These are phyloP conservation scores for Moricandia arvensis DNA, from an alignment of 345 rosid genomes.

Conservation along the genomic window DNA sequence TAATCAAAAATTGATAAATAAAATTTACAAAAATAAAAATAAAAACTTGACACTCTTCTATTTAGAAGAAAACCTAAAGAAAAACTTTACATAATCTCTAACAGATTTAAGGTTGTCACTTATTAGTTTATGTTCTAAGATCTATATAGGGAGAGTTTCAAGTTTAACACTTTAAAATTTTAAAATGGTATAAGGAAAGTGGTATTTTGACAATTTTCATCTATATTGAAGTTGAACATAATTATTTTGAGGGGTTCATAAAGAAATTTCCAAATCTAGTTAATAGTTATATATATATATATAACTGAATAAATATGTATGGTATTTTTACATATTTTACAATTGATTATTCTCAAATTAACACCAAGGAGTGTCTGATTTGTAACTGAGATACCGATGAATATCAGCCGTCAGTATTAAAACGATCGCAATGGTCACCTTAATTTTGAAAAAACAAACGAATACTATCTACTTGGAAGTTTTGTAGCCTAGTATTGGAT, in stretches of 20 bases:
- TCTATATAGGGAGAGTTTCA: too few species aligned
- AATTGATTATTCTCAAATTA: not conserved
- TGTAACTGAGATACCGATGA: not conserved
- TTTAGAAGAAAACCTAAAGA: not conserved
- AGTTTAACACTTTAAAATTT: too few species aligned
- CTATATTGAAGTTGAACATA: not conserved
- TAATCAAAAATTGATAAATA: not conserved
- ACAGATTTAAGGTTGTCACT: not conserved
- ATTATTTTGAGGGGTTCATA: not conserved
- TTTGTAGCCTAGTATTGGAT: slow-evolving; percentile 33
- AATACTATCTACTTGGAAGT: slow-evolving; percentile 24
- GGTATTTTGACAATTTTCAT: too few species aligned
- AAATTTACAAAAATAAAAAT: not conserved
- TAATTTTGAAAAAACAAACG: not conserved
- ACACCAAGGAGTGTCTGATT: not conserved
- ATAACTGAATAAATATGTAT: not conserved
- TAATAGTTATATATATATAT: not conserved
- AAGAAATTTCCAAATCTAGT: not conserved
- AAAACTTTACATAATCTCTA: not conserved
- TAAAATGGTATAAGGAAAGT: too few species aligned
- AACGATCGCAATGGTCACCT: not conserved
- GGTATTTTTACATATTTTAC: not conserved
- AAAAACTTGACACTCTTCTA: too few species aligned
- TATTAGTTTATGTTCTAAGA: not conserved
- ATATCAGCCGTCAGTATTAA: slow-evolving; percentile 18